A percentile compares a stretch with the other conserved stretches of the same genome.
Conservation (phyloP, 352 stramenopile genomes). For the Aphanomyces stellatus region DNA sequence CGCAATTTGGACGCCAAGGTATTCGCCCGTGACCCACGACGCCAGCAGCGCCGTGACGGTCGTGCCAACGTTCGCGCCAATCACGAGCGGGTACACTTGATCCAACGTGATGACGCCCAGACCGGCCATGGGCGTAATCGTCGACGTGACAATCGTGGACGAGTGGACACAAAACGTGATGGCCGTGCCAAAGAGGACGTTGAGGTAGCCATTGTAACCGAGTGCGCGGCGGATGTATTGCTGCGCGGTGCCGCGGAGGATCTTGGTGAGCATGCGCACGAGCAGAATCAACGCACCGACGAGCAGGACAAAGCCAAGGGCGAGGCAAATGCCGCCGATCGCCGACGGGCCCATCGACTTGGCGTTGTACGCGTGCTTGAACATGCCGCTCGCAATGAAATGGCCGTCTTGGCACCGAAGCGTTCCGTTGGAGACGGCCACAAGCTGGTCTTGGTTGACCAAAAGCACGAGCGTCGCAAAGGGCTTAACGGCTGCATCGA, state of each 20-base stretch:
- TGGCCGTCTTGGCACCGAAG: neutral
- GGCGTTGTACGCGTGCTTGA: constrained; percentile 5
- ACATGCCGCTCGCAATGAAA: neutral
- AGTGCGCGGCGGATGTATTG: constrained; percentile 63
- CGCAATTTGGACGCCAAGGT: constrained; percentile 45
- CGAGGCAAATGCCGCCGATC: constrained; percentile 21
- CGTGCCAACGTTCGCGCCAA: constrained; percentile 80
- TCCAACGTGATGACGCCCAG: constrained; percentile 62
- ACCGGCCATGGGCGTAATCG: constrained; percentile 63
- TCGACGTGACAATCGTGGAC: constrained; percentile 65
- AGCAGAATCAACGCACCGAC: constrained; percentile 22
- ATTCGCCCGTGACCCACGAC: constrained; percentile 43
- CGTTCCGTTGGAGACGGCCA: neutral
- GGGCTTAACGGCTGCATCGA: constrained; percentile 39
- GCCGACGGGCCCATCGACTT: neutral
- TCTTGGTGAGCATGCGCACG: constrained; percentile 23
- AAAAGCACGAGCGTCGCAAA: constrained; percentile 28
- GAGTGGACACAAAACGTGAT: constrained; percentile 72
- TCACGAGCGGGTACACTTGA: constrained; percentile 63
- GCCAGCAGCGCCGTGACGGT: constrained; percentile 62
- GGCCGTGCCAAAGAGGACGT: constrained; percentile 51
- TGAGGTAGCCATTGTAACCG: constrained; percentile 61
- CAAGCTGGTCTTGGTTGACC: constrained; percentile 28
- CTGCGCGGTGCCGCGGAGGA: constrained; percentile 55
- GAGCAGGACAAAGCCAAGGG: constrained; percentile 21